Evolutionary conservation across 495 filamentous ascomycete species (phyloP), one percentile per base, ranked within the genome.

Genomic region (Amphirosellinia nigrospora): DNA sequence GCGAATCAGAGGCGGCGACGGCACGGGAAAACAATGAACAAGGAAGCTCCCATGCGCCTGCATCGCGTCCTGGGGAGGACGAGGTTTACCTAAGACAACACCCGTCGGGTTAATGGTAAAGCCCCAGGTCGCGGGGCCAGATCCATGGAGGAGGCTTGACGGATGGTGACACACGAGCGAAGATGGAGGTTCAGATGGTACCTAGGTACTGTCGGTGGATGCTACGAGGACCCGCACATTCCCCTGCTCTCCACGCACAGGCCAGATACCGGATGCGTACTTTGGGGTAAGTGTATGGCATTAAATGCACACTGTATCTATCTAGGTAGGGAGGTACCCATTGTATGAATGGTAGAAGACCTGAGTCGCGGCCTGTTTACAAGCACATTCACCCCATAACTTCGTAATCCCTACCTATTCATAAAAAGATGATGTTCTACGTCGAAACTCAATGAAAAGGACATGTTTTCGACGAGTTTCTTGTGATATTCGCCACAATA

Each of bases 1-100:
- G 70, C 78, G 76, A 79, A 79, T 79, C 78, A 78, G 76, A 71
- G 66, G 73, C 64, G 9, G 52, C 67, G 60, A 65, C 71, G 74
- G 74, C 65, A 61, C 78, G 78, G 78, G 77, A 75, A 77, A 77
- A 77, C 75, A 73, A 73, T 59, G 39, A 65, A 48, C 69, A 73
- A 69, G 70, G 71, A 74, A 72, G 70, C 71, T 73, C 66, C 30
- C 21, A 55, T 56, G 64, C 36, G 39, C 9, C 16, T 60, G 45
- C 52, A 50, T 45, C 32, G 38, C 26, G 62, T 46, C 26, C 5
- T 9, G 45, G 45, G n/a, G 43, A 38, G 38, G 38, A 66, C 19
- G 46, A 61, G 70, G 71, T 71, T 73, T 76, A 76, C 61, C 63
- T 66, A 75, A 70, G 68, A 73, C 61, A 32, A 19, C 30, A 34